A percentile compares a stretch with the other conserved stretches of the same genome.
Conservation (phyloP, 1,284 basidiomycete species). For the Heterobasidion occidentale region DNA sequence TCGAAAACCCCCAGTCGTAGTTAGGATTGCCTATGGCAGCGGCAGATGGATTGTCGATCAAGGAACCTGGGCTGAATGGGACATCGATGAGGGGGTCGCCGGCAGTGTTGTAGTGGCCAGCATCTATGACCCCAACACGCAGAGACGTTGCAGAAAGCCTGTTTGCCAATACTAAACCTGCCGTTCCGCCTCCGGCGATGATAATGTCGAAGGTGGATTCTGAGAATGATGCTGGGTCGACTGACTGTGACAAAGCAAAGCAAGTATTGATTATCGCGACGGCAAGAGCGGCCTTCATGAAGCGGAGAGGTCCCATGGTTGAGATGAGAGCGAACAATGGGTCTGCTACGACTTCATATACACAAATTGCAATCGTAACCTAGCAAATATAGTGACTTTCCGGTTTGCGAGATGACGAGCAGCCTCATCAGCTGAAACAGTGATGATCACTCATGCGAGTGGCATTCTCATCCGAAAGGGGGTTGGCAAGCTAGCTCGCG, state of each 20-base stretch:
- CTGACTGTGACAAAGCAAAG: constrained; percentile 10
- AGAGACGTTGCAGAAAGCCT: constrained; percentile 6
- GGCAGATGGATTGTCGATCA: constrained; percentile 8
- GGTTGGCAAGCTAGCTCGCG: too few species aligned
- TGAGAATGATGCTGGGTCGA: constrained; percentile 3
- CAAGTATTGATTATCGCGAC: too few species aligned
- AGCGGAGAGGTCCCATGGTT: too few species aligned
- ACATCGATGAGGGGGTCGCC: constrained; percentile 9
- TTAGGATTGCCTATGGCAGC: constrained; percentile 8
- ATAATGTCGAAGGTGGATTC: constrained; percentile 6
- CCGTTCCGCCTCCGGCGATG: constrained; percentile 9
- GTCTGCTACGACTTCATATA: too few species aligned
- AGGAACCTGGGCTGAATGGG: constrained; percentile 8
- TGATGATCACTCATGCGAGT: too few species aligned
- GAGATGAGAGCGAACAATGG: too few species aligned
- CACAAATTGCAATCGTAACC: too few species aligned
- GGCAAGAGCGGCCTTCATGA: too few species aligned
- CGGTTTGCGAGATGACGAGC: too few species aligned
- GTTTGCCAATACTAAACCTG: constrained; percentile 10
- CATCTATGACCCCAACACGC: constrained; percentile 11
- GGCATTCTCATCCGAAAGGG: too few species aligned
- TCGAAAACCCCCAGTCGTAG: constrained; percentile 11
- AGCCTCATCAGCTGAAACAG: too few species aligned
- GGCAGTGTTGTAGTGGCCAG: constrained; percentile 6
- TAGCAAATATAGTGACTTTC: too few species aligned